Percentiles rank a stretch among this genome's conserved stretches.
These are phyloP conservation scores for Cladosporium austrohemisphaericum DNA, from an alignment of 2,329 filamentous ascomycete genomes.

Conservation along the genomic window DNA sequence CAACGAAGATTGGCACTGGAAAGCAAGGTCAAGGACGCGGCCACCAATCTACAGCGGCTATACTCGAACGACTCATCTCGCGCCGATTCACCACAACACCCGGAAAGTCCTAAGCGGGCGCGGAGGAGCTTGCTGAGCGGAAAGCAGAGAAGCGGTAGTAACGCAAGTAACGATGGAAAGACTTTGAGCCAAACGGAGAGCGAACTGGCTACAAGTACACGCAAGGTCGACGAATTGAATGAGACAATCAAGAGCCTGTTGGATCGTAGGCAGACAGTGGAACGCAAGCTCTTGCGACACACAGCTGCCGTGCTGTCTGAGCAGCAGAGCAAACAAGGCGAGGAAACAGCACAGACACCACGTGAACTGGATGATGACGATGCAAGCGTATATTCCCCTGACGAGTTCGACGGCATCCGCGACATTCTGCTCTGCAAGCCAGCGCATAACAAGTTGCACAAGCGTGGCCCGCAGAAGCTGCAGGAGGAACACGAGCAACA, in stretches of 20 bases:
- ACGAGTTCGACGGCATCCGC: constrained; percentile 54
- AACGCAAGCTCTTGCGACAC: constrained; percentile 76
- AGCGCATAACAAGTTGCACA: constrained; percentile 18
- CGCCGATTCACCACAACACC: constrained; percentile 41
- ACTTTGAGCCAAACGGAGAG: constrained; percentile 58
- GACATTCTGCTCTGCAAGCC: constrained; percentile 29
- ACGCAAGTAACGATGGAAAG: constrained; percentile 45
- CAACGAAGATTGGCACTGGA: constrained; percentile 82
- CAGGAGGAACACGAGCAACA: constrained; percentile 29
- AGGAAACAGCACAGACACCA: constrained; percentile 17
- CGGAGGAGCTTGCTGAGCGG: constrained; percentile 45
- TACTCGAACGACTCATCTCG: constrained; percentile 61
- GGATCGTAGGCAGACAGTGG: constrained; percentile 69
- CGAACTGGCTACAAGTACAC: constrained; percentile 69
- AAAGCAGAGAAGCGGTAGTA: constrained; percentile 27
- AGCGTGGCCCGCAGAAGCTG: constrained; percentile 21
- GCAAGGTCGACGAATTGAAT: constrained; percentile 80
- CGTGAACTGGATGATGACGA: constrained; percentile 20
- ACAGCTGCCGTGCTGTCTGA: constrained; percentile 89
- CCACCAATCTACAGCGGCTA: constrained; percentile 77
- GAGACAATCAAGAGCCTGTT: constrained; percentile 76
- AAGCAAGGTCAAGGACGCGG: constrained; percentile 90
- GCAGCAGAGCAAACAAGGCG: constrained; percentile 62
- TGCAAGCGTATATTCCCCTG: constrained; percentile 24
- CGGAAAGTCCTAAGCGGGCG: constrained; percentile 47